Evolutionary conservation across 2,329 filamentous ascomycete genomes (phyloP), one percentile per base, ranked within the genome.

Genomic region (Lachnellula hyalina): DNA sequence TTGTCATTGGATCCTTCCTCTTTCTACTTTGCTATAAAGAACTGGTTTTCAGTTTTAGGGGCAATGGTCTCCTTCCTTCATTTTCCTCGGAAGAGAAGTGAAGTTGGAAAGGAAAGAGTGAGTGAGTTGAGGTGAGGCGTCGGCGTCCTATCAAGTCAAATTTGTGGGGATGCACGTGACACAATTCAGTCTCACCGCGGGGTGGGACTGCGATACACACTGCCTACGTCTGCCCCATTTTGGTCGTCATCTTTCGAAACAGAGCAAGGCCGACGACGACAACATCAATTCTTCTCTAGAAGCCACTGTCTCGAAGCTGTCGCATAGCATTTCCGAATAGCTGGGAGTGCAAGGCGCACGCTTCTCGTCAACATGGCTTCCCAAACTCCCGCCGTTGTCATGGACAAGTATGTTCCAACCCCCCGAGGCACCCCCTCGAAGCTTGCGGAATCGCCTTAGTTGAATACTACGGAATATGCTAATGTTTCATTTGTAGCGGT

Each of bases 311-410:
- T 4, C 23, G 47, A 56, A 64, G 60, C 62, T 61, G 65, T 66
- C 65, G 65, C 65, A 66, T 66, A 63, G 56, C 53, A 59, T 61
- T 53, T 58, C 58, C 50, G 53, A 51, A 61, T 49, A 52, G 52
- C 50, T 52, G 61, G 63, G 62, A 61, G 58, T 59, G 65, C 57
- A 44, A 50, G 54, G 63, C 64, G 57, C 59, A 62, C 54, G 48
- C 61, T 59, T 60, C 52, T 54, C 49, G 63, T 68, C 72, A 79
- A 72, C 68, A 99, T 99, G 94, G 93, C 94, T 72, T 88, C 89
- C 78, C 93, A 97, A 85, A 97, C 94, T 73, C 94, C 94, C 69
- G 94, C 94, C 89, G 94, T 99, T 96, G 94, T 99, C 90, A 99
- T 99, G 93, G 94, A 99, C 94, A 99, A 99, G 94, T 96, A 87